phyloP scores from a whole-genome alignment of 1,284 basidiomycete genomes.

The Schizophyllum amplum region DNA sequence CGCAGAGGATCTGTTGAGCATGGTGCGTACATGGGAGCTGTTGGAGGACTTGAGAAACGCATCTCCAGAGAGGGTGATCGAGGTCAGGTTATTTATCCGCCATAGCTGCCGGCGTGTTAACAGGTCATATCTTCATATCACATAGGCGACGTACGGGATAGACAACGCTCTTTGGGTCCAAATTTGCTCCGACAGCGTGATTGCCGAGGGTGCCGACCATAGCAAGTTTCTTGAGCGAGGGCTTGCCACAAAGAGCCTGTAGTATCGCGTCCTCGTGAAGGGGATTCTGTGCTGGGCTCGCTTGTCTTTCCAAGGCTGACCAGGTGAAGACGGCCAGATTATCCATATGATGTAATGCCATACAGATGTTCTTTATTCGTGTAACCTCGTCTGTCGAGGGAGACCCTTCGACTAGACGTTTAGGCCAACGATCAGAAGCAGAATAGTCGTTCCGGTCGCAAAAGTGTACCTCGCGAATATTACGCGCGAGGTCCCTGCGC shows the following conservation, averaged over 20 bases:
- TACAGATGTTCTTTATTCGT: slow-evolving; percentile 27
- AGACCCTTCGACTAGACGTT: slow-evolving; percentile 22
- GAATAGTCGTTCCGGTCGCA: slow-evolving; percentile 25
- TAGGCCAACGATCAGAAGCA: slow-evolving; percentile 28
- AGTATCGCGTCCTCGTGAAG: slow-evolving; percentile 29
- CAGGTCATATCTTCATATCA: slow-evolving; percentile 2
- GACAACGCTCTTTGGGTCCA: slow-evolving; percentile 19
- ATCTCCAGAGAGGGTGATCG: slow-evolving; percentile 28
- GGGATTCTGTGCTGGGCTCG: slow-evolving; percentile 20
- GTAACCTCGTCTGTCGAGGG: slow-evolving; percentile 13
- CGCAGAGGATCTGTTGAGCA: slow-evolving; percentile 26
- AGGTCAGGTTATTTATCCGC: slow-evolving; percentile 29
- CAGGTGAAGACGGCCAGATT: slow-evolving; percentile 32
- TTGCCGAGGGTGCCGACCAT: slow-evolving; percentile 29
- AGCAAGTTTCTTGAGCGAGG: slow-evolving; percentile 24
- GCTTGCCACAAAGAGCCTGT: slow-evolving; percentile 17
- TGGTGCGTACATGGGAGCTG: slow-evolving; percentile 22
- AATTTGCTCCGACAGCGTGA: slow-evolving; percentile 21
- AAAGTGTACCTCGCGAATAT: slow-evolving; percentile 33
- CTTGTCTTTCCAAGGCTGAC: slow-evolving; percentile 22
- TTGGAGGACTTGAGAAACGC: slow-evolving; percentile 29
- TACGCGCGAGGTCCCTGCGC: slow-evolving; percentile 33
- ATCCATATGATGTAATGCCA: slow-evolving; percentile 31
- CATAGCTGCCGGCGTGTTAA: slow-evolving; percentile 23
- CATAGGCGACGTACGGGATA: slow-evolving; percentile 27